Conservation (phyloP, 2,329 filamentous ascomycete species). For the Diplodia corticola region DNA sequence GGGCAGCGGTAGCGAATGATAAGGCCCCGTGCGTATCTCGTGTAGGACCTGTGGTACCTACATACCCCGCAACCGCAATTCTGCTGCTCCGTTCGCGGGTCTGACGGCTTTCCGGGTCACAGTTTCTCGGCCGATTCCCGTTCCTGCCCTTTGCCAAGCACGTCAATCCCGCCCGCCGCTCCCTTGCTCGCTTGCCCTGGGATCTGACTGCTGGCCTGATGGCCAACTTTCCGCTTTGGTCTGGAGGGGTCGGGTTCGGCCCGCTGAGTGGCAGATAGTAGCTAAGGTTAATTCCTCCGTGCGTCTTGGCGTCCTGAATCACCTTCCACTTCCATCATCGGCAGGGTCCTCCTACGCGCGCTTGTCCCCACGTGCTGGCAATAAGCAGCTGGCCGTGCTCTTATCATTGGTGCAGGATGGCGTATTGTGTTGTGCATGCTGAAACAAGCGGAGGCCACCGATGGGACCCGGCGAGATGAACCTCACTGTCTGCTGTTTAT, state of each 20-base stretch:
- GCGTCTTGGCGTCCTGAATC: slow-evolving; percentile 14
- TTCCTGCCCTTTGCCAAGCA: slow-evolving; percentile 7
- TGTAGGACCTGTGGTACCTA: background rate
- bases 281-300: slow-evolving; percentile 14
- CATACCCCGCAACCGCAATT: slow-evolving; percentile 1
- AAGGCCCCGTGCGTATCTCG: slow-evolving; percentile 19
- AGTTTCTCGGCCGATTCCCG: background rate
- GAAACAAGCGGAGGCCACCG: slow-evolving; percentile 9
- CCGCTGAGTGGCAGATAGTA: slow-evolving; percentile 11
- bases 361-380: slow-evolving; percentile 10
- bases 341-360: background rate
- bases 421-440: background rate
- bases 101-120: background rate
- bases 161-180: background rate
- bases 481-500: slow-evolving; percentile 8
- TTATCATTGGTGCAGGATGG: slow-evolving; percentile 3
- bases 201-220: background rate
- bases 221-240: background rate
- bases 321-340: slow-evolving; percentile 23
- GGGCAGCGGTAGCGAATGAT: slow-evolving; percentile 14
- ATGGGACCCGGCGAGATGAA: background rate
- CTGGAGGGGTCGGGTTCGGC: background rate
- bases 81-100: background rate
- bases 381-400: slow-evolving; percentile 3
- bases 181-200: background rate